These are phyloP conservation scores for Neonectria ditissima DNA, from an alignment of 2,329 filamentous ascomycete genomes.

Conservation along the genomic window DNA sequence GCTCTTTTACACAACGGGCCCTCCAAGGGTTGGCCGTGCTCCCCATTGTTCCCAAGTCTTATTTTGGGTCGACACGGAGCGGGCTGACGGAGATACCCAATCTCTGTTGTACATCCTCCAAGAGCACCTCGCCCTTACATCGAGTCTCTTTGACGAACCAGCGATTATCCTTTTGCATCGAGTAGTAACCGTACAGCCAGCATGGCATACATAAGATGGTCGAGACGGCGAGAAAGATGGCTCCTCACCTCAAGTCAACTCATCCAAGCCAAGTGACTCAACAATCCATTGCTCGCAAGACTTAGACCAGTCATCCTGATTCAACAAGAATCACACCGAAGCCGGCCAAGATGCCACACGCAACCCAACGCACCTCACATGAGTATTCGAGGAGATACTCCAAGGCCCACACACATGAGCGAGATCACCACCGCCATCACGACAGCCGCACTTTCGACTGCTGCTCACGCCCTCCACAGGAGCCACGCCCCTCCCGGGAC, in stretches of 20 bases:
- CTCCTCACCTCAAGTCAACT: background rate
- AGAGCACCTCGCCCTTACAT: background rate
- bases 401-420: constrained; percentile 1
- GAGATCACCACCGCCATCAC: background rate
- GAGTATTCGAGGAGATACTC: constrained; percentile 19
- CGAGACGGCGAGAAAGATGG: background rate
- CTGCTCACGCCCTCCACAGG: constrained; percentile 6
- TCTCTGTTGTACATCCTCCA: background rate
- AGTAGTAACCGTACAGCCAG: background rate
- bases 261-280: constrained; percentile 12
- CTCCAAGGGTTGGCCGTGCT: background rate
- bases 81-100: background rate
- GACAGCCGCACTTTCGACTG: background rate
- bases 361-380: constrained; percentile 5
- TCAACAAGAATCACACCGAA: background rate
- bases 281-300: background rate
- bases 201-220: constrained; percentile 5
- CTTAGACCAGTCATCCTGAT: background rate
- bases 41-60: background rate
- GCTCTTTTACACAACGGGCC: background rate
- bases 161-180: background rate
- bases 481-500: constrained; percentile 7
- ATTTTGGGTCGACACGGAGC: background rate
- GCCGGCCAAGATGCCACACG: constrained; percentile 25
- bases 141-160: background rate